These are phyloP conservation scores for Taxillus chinensis DNA, from an alignment of 164 flowering plant species.

Conservation along the genomic window DNA sequence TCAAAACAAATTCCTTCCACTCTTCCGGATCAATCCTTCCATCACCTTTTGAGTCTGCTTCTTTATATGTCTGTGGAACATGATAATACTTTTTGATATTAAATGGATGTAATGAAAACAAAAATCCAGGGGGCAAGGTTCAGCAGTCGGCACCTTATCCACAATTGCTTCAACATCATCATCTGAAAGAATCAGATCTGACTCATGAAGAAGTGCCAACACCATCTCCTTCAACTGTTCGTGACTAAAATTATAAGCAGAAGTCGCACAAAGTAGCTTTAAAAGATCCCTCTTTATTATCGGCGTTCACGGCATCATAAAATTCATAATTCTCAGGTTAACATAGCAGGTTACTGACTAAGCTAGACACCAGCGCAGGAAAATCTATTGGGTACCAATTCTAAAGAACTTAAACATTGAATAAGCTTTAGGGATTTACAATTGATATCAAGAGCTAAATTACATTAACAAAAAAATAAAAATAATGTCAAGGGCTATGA, in stretches of 20 bases:
- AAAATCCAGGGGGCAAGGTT: background rate
- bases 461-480: no score
- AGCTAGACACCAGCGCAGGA: no score
- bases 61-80: slow-evolving; percentile 33
- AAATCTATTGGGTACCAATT: no score
- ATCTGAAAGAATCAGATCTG: slow-evolving; percentile 54
- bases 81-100: background rate
- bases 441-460: background rate
- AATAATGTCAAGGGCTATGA: no score
- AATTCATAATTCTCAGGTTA: no score
- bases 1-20: slow-evolving; percentile 48
- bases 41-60: slow-evolving; percentile 46
- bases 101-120: background rate
- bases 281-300: background rate
- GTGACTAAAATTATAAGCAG: background rate
- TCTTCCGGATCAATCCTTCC: slow-evolving; percentile 52
- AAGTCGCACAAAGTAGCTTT: background rate
- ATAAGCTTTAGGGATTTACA: no score
- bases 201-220: slow-evolving; percentile 67
- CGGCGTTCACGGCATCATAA: no score
- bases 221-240: slow-evolving; percentile 71
- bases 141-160: slow-evolving; percentile 33
- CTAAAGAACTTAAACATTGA: no score
- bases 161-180: slow-evolving; percentile 63
- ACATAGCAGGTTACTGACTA: no score